Conservation (phyloP, 495 filamentous ascomycete genomes). For the Recurvomyces mirabilis region DNA sequence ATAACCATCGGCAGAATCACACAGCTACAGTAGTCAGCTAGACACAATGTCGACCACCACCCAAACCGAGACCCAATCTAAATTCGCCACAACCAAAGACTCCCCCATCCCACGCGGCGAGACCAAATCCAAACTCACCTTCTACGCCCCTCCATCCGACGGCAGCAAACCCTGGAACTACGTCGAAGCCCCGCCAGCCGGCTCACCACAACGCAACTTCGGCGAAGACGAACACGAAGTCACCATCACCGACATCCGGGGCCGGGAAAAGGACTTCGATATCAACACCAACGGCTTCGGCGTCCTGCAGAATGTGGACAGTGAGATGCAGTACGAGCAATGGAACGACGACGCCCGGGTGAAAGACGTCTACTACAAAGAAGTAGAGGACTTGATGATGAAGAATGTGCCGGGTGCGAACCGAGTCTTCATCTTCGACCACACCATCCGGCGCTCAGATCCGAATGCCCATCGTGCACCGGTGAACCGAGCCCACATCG, state of each 20-base stretch:
- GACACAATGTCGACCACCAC: conserved; percentile 27
- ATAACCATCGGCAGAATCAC: no score
- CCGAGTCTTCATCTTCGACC: conserved; percentile 71
- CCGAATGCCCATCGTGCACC: conserved; percentile 46
- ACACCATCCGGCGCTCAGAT: conserved; percentile 63
- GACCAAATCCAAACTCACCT: conserved; percentile 53
- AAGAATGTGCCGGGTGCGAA: conserved; percentile 48
- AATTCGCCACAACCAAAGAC: conserved; percentile 15
- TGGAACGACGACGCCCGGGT: conserved; percentile 58
- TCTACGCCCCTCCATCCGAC: conserved; percentile 55
- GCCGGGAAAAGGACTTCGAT: conserved; percentile 47
- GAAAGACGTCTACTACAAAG: conserved; percentile 65
- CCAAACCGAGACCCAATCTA: conserved; percentile 13
- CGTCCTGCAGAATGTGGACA: conserved; percentile 39
- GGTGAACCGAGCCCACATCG: conserved; percentile 67
- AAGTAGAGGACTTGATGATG: conserved; percentile 57
- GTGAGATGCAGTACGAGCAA: conserved; percentile 41
- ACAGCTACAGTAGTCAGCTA: no score
- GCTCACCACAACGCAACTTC: conserved; percentile 53
- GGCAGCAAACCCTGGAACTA: conserved; percentile 56
- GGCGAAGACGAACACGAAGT: conserved; percentile 36
- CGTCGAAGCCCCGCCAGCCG: conserved; percentile 52
- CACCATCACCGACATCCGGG: conserved; percentile 55
- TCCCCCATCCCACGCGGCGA: conserved; percentile 52
- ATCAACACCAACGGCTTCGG: conserved; percentile 65